These are phyloP conservation scores for Candida koratica DNA, from an alignment of 805 yeast species.

Conservation along the genomic window DNA sequence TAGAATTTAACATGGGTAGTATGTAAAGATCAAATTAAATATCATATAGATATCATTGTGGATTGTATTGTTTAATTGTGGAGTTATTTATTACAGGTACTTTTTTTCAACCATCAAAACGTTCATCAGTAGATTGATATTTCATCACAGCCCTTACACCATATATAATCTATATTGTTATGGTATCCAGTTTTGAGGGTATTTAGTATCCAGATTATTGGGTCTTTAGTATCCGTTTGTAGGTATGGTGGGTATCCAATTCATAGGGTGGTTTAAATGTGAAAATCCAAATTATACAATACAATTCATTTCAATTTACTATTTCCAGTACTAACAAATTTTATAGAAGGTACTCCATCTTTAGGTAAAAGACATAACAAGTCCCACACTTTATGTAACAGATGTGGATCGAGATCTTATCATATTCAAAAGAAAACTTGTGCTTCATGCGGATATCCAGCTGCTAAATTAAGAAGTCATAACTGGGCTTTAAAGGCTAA, in stretches of 20 bases:
- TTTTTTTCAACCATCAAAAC: too few species aligned
- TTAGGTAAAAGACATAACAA: constrained; percentile 99
- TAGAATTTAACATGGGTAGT: constrained; percentile 62
- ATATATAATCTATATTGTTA: too few species aligned
- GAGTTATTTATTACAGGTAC: too few species aligned
- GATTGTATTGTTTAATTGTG: too few species aligned
- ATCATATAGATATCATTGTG: constrained; percentile 2
- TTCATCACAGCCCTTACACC: too few species aligned
- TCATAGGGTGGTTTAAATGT: too few species aligned
- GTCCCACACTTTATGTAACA: constrained; percentile 98
- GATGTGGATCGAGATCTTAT: constrained; percentile 99
- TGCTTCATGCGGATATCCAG: constrained; percentile 99
- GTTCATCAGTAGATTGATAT: background rate
- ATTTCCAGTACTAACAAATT: constrained; percentile 15
- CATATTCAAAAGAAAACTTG: constrained; percentile 99
- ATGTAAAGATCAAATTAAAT: constrained; percentile 39
- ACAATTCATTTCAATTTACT: too few species aligned
- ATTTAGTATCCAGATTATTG: too few species aligned
- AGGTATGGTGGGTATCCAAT: too few species aligned
- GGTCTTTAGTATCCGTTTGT: too few species aligned
- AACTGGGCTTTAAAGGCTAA: constrained; percentile 99
- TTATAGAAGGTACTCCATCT: constrained; percentile 96
- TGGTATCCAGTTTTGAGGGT: too few species aligned
- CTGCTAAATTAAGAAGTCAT: constrained; percentile 97
- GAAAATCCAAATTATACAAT: too few species aligned